These are phyloP conservation scores for Thalassiosira livingstoniorum DNA, from an alignment of 352 stramenopile species.

Conservation along the genomic window DNA sequence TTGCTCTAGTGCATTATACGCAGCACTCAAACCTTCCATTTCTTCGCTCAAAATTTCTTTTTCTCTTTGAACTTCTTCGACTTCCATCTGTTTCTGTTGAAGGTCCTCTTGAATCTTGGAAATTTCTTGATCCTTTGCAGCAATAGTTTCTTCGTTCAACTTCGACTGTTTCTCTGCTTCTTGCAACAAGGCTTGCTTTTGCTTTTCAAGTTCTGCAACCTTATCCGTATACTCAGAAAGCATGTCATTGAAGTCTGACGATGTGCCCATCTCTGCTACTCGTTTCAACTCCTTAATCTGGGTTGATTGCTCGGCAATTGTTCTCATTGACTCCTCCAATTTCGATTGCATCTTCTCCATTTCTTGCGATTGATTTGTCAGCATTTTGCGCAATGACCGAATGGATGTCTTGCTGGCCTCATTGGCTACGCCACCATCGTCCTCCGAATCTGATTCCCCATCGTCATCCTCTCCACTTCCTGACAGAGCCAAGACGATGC, in stretches of 20 bases:
- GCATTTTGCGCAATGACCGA: conserved; percentile 65
- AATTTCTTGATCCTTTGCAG: conserved; percentile 52
- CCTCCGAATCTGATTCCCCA: conserved; percentile 63
- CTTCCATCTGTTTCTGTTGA: conserved; percentile 41
- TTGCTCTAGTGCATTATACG: conserved; percentile 78
- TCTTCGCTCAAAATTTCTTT: conserved; percentile 73
- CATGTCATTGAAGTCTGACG: conserved; percentile 71
- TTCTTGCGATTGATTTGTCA: conserved; percentile 75
- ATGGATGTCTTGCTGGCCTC: conserved; percentile 10
- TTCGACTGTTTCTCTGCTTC: conserved; percentile 48
- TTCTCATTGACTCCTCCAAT: conserved; percentile 56
- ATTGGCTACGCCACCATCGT: conserved; percentile 1
- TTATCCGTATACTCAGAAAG: conserved; percentile 73
- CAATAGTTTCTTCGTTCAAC: conserved; percentile 50
- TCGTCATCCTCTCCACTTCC: conserved; percentile 36
- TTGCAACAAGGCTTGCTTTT: conserved; percentile 59
- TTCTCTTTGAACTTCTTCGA: conserved; percentile 51
- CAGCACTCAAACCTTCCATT: conserved; percentile 74
- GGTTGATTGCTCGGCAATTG: conserved; percentile 50
- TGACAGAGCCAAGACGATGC: conserved; percentile 68
- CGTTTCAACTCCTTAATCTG: conserved; percentile 72
- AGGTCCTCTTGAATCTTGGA: conserved; percentile 51
- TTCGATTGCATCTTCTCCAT: conserved; percentile 73
- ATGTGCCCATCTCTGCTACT: conserved; percentile 67
- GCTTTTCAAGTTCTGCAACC: conserved; percentile 65